These are phyloP conservation scores for Porpolomopsis calyptriformis DNA, from an alignment of 768 basidiomycete genomes.

Conservation along the genomic window DNA sequence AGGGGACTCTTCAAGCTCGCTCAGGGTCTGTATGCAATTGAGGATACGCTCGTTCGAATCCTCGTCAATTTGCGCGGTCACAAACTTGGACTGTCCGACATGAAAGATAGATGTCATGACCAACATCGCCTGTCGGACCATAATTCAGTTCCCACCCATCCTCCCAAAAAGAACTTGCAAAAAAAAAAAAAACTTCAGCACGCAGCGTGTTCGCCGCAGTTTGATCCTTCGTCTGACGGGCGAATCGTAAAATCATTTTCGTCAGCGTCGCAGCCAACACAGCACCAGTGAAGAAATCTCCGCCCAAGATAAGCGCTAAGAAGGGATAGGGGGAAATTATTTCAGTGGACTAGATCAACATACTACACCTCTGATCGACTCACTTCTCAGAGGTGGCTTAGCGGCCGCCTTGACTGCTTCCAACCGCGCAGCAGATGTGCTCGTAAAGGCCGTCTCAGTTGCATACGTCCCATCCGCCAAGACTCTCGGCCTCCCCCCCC, in stretches of 20 bases:
- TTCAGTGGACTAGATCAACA: constrained; percentile 1
- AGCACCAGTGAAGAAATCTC: constrained; percentile 94
- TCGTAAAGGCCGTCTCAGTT: constrained; percentile 84
- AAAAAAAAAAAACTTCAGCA: constrained; percentile 60
- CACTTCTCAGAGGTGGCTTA: constrained; percentile 85
- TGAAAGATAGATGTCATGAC: constrained; percentile 97
- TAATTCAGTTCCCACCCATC: too few species aligned
- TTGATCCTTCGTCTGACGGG: constrained; percentile 39
- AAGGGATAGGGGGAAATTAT: too few species aligned
- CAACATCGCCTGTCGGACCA: constrained; percentile 64
- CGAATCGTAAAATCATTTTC: constrained; percentile 79
- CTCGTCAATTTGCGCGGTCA: constrained; percentile 92
- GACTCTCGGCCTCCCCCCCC: constrained; percentile 62
- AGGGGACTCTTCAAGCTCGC: constrained; percentile 53
- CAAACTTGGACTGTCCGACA: constrained; percentile 94
- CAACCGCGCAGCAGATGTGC: constrained; percentile 46
- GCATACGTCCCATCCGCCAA: constrained; percentile 97
- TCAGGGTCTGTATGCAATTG: constrained; percentile 90
- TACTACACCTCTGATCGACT: constrained; percentile 15
- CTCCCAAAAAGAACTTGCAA: too few species aligned
- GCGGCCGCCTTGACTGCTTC: constrained; percentile 79
- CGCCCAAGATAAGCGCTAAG: constrained; percentile 75
- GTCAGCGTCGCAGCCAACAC: constrained; percentile 85
- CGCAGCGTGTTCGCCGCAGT: constrained; percentile 55
- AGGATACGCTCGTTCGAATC: constrained; percentile 94